phyloP scores from a whole-genome alignment of 2,329 filamentous ascomycete genomes.

The Gnomoniopsis sp. region DNA sequence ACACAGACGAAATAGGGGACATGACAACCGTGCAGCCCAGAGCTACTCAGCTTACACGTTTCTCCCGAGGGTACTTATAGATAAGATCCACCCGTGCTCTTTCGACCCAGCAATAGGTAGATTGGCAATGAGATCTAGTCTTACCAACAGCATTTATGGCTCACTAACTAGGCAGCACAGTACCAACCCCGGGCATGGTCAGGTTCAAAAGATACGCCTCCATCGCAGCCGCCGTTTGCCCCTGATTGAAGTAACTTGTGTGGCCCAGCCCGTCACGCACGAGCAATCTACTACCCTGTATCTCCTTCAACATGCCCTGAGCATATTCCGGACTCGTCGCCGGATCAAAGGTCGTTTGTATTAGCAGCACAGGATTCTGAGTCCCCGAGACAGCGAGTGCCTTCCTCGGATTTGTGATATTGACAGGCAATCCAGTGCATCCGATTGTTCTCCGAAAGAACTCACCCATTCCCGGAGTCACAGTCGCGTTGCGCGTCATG shows the following conservation, averaged over 20 bases:
- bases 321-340: conserved; percentile 36
- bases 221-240: conserved; percentile 29
- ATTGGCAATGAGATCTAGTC: too few species aligned
- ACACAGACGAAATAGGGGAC: too few species aligned
- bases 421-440: conserved; percentile 39
- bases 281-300: conserved; percentile 33
- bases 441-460: conserved; percentile 31
- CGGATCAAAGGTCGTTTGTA: conserved; percentile 37
- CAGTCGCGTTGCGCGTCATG: conserved; percentile 23
- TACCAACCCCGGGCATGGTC: conserved; percentile 1
- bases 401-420: conserved; percentile 31
- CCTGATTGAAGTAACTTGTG: conserved; percentile 31
- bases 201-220: conserved; percentile 27
- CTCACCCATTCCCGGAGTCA: conserved; percentile 32
- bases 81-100: too few species aligned
- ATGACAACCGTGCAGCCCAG: too few species aligned
- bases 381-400: conserved; percentile 23
- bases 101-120: too few species aligned
- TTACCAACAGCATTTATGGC: too few species aligned
- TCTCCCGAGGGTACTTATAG: too few species aligned
- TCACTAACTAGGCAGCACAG: not conserved
- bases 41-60: too few species aligned
- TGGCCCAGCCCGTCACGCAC: conserved; percentile 37
- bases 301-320: conserved; percentile 29
- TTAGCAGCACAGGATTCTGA: conserved; percentile 30